A percentile compares a stretch with the other conserved stretches of the same genome.
These are phyloP conservation scores for Ogataea ganodermae DNA, from an alignment of 805 yeast species.

Conservation along the genomic window DNA sequence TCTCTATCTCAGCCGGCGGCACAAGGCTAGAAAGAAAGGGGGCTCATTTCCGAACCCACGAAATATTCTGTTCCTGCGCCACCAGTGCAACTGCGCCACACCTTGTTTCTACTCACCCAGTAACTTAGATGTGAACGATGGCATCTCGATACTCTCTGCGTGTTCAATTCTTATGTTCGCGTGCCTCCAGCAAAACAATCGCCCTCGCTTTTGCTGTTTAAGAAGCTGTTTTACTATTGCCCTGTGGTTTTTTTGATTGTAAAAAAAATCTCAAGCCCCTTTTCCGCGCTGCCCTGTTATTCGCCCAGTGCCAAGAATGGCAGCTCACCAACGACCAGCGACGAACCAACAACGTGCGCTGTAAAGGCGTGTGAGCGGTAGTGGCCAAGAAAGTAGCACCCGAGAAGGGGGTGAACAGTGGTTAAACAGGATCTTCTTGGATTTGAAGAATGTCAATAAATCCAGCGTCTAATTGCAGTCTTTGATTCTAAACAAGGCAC, in stretches of 20 bases:
- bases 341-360: too few relatives aligned
- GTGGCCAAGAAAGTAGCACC: too few relatives aligned
- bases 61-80: neutral
- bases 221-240: neutral
- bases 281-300: neutral
- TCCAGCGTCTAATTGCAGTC: too few relatives aligned
- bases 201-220: neutral
- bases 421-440: too few relatives aligned
- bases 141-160: slow-evolving; percentile 18
- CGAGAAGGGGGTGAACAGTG: too few relatives aligned
- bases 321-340: neutral
- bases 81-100: neutral
- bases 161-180: neutral
- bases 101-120: slow-evolving; percentile 24
- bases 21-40: neutral
- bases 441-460: too few relatives aligned
- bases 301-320: neutral
- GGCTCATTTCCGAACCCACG: neutral
- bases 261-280: slow-evolving; percentile 5
- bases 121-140: slow-evolving; percentile 29
- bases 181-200: neutral
- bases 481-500: too few relatives aligned
- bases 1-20: neutral
- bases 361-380: too few relatives aligned
- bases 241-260: neutral